Evolutionary conservation across 2,329 filamentous ascomycete genomes (phyloP), one percentile per base, ranked within the genome.

Genomic region (Fusarium sp.): DNA sequence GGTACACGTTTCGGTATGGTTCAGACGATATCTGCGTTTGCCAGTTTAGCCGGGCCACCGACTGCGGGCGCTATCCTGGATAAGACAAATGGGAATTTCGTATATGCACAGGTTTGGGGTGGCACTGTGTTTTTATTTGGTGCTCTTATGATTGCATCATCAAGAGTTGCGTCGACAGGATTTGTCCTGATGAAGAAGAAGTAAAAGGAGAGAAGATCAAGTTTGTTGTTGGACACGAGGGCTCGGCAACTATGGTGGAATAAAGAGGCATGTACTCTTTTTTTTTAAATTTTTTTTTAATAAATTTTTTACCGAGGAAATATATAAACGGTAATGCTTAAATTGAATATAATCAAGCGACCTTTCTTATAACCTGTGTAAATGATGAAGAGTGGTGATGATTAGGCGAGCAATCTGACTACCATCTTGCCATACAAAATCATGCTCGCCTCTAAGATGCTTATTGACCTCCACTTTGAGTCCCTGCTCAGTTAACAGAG

Each of bases 351-450:
- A 45, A 40, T 45, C 17, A 14, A 35, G 30, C 14, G 15, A 48
- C 27, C n/a, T 30, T 53, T 32, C 27, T 64, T 38, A 63, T 37
- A 42, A 18, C 23, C 61, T 65, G 41, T 59, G 49, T 50, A 76
- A 60, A 38, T 70, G 69, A 23, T 64, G 40, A 41, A 79, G 55
- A n/a, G 78, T 76, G 55, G 79, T 73, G n/a, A 73, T 73, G 44
- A 87, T 77, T 20, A 87, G 79, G 55, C 80, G 80, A 32, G 86
- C 88, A 52, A 92, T 78, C 71, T 89, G 86, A 37, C 78, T 77
- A 18, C 91, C 91, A 63, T 88, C 84, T 76, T 86, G 77, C 89
- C 90, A 92, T 5, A 91, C 82, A 70, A 87, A 85, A 79, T 93
- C 87, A 79, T 94, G 92, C 40, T 83, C 83, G 7, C 89, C 91